A percentile compares a stretch with the other conserved stretches of the same genome.
phyloP scores from a whole-genome alignment of 805 yeast species.

The Starmerella gropengiesseri region DNA sequence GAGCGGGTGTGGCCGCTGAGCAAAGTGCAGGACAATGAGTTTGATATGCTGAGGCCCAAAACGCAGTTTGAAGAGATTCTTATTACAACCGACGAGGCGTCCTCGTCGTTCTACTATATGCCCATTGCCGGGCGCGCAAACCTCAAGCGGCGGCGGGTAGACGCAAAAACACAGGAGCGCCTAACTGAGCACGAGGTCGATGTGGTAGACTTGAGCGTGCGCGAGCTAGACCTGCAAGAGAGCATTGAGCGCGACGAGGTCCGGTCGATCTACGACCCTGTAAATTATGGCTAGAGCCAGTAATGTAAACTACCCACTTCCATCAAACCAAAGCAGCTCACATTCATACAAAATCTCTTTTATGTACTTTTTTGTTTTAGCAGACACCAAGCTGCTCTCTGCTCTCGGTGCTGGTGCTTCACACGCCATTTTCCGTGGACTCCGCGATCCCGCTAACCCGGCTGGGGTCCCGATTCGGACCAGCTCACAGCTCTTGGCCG shows the following conservation, averaged over 20 bases:
- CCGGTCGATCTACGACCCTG: conserved; percentile 66
- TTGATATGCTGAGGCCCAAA: conserved; percentile 28
- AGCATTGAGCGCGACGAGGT: conserved; percentile 52
- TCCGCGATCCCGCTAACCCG: no score
- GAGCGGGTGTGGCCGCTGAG: conserved; percentile 41
- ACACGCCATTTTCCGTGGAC: no score
- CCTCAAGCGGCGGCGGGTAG: conserved; percentile 75
- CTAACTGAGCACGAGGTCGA: conserved; percentile 50
- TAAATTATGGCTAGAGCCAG: conserved; percentile 45
- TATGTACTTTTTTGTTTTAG: no score
- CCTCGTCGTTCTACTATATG: conserved; percentile 55
- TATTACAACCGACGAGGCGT: conserved; percentile 44
- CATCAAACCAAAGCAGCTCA: no score
- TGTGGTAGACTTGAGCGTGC: conserved; percentile 47
- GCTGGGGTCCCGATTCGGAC: no score
- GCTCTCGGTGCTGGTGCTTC: no score
- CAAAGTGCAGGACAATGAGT: conserved; percentile 70
- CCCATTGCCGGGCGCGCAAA: conserved; percentile 71
- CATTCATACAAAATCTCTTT: not conserved
- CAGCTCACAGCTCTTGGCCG: no score
- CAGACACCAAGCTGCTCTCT: no score
- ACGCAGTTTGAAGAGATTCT: conserved; percentile 55
- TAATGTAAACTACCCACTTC: no score
- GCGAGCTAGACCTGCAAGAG: conserved; percentile 67
- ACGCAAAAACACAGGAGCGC: conserved; percentile 39